phyloP scores from a whole-genome alignment of 208 protist species.

The Trypanosoma lewisi region DNA sequence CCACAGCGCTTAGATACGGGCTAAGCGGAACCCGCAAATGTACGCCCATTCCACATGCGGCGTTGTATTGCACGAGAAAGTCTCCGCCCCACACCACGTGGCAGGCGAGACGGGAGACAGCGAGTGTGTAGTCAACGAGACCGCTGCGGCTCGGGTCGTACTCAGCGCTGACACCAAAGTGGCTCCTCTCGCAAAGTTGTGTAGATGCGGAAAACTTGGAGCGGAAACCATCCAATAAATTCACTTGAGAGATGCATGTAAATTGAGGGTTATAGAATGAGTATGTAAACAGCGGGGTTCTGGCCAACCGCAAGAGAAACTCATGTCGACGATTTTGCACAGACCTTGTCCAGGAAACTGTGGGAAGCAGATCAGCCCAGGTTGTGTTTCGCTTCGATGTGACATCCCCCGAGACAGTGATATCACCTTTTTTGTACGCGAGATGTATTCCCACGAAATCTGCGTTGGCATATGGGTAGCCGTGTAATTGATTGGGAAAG shows the following conservation, averaged over 20 bases:
- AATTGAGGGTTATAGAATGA: constrained; percentile 36
- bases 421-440: constrained; percentile 22
- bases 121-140: constrained; percentile 44
- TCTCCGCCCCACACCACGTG: constrained; percentile 46
- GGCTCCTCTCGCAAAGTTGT: constrained; percentile 27
- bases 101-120: constrained; percentile 35
- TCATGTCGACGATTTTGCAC: constrained; percentile 9
- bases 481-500: constrained; percentile 19
- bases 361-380: constrained; percentile 41
- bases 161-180: constrained; percentile 28
- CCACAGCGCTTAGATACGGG: constrained; percentile 37
- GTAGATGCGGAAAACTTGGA: constrained; percentile 46
- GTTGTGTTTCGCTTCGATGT: constrained; percentile 25
- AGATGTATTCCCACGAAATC: constrained; percentile 37
- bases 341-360: constrained; percentile 17
- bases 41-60: constrained; percentile 35
- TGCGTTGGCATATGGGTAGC: constrained; percentile 50
- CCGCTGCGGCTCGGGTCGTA: constrained; percentile 77
- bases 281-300: constrained; percentile 24
- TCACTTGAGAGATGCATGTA: constrained; percentile 25
- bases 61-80: constrained; percentile 52
- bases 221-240: constrained; percentile 30
- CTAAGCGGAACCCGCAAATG: constrained; percentile 58
- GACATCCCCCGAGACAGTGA: constrained; percentile 20
- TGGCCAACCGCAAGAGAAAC: constrained; percentile 21